phyloP scores from a whole-genome alignment of 169 alveolate genomes.

The Plasmodium falciparum region DNA sequence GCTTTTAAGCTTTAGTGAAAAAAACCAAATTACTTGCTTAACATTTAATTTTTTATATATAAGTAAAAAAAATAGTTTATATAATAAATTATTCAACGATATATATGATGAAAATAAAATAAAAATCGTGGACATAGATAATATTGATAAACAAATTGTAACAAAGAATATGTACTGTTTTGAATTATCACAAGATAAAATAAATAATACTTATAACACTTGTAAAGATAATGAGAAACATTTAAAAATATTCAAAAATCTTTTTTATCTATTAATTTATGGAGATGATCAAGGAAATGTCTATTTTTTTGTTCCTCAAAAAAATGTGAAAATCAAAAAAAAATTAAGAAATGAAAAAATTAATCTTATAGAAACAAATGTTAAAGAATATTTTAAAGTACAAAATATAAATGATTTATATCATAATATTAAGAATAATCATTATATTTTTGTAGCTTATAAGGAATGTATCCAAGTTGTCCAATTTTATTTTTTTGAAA shows the following conservation, averaged over 20 bases:
- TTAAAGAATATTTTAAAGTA: constrained; percentile 52
- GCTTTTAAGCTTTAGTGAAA: constrained; percentile 19
- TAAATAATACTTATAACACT: not conserved
- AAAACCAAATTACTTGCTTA: constrained; percentile 25
- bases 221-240: not conserved
- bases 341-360: constrained; percentile 30
- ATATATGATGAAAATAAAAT: constrained; percentile 17
- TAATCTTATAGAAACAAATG: constrained; percentile 53
- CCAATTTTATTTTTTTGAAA: constrained; percentile 36
- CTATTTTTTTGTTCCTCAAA: constrained; percentile 49
- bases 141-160: constrained; percentile 13
- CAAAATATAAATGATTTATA: constrained; percentile 12
- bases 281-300: constrained; percentile 66
- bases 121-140: constrained; percentile 28
- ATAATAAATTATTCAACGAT: constrained; percentile 40
- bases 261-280: constrained; percentile 62
- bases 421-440: constrained; percentile 20
- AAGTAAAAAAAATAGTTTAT: constrained; percentile 55
- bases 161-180: constrained; percentile 37
- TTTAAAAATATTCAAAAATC: not conserved
- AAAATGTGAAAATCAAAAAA: constrained; percentile 57
- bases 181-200: constrained; percentile 36
- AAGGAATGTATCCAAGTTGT: constrained; percentile 31
- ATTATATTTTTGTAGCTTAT: constrained; percentile 28
- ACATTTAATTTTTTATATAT: constrained; percentile 43